phyloP scores from a whole-genome alignment of 2,329 filamentous ascomycete genomes.

The Hawksworthiomyces lignivorus region DNA sequence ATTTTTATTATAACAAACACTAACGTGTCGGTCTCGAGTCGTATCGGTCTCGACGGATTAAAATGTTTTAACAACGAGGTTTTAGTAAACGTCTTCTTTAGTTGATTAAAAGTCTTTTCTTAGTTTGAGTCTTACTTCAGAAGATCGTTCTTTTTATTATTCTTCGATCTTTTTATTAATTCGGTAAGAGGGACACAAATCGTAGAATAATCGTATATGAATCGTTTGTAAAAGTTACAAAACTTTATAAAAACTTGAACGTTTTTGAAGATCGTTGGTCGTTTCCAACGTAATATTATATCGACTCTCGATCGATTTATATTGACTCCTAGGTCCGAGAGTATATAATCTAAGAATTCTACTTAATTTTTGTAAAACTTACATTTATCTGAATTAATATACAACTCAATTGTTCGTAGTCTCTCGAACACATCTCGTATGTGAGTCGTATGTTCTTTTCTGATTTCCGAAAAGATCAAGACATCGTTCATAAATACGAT shows the following conservation, averaged over 20 bases:
- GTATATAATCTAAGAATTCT: background rate
- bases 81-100: too few species aligned
- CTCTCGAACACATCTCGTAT: background rate
- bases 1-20: too few species aligned
- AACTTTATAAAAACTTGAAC: background rate
- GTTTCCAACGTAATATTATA: background rate
- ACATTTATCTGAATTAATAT: too few species aligned
- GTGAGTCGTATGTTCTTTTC: slow-evolving; percentile 2
- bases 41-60: too few species aligned
- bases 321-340: background rate
- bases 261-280: background rate
- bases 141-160: background rate
- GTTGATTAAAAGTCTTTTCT: too few species aligned
- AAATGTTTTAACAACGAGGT: too few species aligned
- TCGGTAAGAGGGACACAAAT: background rate
- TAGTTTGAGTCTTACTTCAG: background rate
- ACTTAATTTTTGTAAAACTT: background rate
- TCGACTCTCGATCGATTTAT: background rate
- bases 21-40: too few species aligned
- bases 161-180: background rate
- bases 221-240: background rate
- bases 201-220: background rate
- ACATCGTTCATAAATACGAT: slow-evolving; percentile 5
- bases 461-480: background rate
- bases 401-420: background rate